Conservation (phyloP, 371 early-diverging fungal species). For the Circinella minor region DNA sequence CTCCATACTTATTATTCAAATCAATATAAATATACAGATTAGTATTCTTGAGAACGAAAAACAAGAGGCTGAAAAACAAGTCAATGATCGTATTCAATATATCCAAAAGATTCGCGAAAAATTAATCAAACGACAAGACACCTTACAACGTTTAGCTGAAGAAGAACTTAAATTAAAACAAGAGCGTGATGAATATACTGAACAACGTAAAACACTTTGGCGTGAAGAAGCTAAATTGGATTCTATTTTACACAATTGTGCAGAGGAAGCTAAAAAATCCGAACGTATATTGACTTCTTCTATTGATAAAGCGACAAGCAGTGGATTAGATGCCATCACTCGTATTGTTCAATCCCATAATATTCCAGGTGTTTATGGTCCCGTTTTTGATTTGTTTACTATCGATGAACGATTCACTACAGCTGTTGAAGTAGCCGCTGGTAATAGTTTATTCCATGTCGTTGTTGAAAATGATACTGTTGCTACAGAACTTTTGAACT, state of each 20-base stretch:
- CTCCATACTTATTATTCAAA: background rate
- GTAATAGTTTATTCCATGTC: conserved; percentile 93
- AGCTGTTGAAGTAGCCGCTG: conserved; percentile 93
- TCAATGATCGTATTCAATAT: conserved; percentile 20
- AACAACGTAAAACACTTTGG: conserved; percentile 88
- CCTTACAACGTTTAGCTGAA: conserved; percentile 36
- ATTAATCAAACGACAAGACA: conserved; percentile 39
- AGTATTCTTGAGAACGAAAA: conserved; percentile 37
- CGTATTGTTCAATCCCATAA: conserved; percentile 67
- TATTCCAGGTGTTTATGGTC: conserved; percentile 86
- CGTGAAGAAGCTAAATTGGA: conserved; percentile 85
- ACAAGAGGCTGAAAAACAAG: conserved; percentile 28
- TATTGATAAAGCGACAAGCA: conserved; percentile 80
- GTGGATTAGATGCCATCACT: conserved; percentile 76
- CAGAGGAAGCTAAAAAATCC: conserved; percentile 77
- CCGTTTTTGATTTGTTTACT: conserved; percentile 91
- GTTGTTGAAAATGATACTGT: conserved; percentile 96
- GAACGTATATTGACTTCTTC: conserved; percentile 76
- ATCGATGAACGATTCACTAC: conserved; percentile 82
- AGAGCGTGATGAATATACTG: conserved; percentile 69
- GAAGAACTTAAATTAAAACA: conserved; percentile 30
- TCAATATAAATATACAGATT: conserved; percentile 15
- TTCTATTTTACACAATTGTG: conserved; percentile 65
- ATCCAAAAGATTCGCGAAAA: conserved; percentile 52
- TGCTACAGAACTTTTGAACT: conserved; percentile 80